Evolutionary conservation across 2,329 filamentous ascomycete genomes (phyloP), one percentile per base, ranked within the genome.

Genomic region (Emmonsia crescens): DNA sequence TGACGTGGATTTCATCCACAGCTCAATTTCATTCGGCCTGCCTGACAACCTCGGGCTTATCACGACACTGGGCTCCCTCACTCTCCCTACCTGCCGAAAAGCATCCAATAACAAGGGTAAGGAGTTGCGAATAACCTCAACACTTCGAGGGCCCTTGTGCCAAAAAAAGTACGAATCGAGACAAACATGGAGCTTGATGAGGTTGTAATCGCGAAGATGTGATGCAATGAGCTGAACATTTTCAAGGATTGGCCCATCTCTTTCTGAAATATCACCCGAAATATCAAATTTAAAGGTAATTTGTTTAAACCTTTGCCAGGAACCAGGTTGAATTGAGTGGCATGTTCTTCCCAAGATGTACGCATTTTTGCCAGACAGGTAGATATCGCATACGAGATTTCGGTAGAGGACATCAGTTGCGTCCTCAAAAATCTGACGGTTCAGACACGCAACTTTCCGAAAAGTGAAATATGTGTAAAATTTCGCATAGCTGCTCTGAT

Each of bases 391-490:
- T 19, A 48, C 61, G 16, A 61, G 40, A 42, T 59, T 59, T 61
- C 59, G 61, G 36, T 61, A 61, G 33, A 61, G 59, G 19, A 63
- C 48, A 51, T 63, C 33, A 55, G 36, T 55, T 61, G 59, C 55
- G 8, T 63, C 61, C 61, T 61, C 21, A 49, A 48, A 61, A 56
- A 63, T 61, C 31, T 59, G 61, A 61, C 49, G 61, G 40, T 61
- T 63, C 61, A 63, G 54, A 36, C 24, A 36, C 31, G 59, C 55
- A 27, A 24, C 27, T 51, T 51, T 55, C 59, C 59, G 8, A 56
- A 61, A 61, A 14, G 19, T 40, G 59, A 16, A 49, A 63, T 61
- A 63, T 49, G 55, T 49, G 59, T 61, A 59, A 56, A 24, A 61
- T 63, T 44, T 5, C 5, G 31, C 24, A 55, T 31, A 55, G 36